Conservation (phyloP, 257 asterid species). For the Catharanthus roseus region DNA sequence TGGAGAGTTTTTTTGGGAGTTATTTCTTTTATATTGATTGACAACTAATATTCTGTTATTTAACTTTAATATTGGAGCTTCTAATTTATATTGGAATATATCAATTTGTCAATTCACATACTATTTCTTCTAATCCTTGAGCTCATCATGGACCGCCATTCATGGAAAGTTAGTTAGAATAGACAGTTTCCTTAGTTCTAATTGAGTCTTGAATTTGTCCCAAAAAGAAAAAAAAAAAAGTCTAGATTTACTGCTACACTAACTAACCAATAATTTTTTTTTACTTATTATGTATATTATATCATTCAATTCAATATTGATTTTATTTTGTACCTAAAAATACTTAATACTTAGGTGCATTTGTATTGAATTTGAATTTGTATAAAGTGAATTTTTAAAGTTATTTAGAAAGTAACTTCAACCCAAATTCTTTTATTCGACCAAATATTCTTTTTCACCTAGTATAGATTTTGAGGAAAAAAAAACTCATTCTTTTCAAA, state of each 20-base stretch:
- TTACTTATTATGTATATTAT: background rate
- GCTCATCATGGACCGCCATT: conserved; percentile 23
- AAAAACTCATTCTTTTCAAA: too few species aligned
- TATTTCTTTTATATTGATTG: conserved; percentile 17
- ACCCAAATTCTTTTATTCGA: too few species aligned
- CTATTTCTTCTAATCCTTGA: background rate
- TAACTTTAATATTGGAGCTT: background rate
- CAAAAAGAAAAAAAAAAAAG: background rate
- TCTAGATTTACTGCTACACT: background rate
- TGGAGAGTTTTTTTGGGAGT: background rate
- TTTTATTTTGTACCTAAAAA: background rate
- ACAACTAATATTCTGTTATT: conserved; percentile 6
- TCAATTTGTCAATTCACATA: conserved; percentile 15
- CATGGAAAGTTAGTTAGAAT: conserved; percentile 12
- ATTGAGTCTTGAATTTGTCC: background rate
- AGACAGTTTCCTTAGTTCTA: background rate
- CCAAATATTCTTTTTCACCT: too few species aligned
- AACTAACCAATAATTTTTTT: background rate
- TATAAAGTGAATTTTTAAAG: too few species aligned
- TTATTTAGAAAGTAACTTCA: too few species aligned
- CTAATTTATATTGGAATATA: background rate
- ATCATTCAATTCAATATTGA: background rate
- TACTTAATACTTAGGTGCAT: too few species aligned
- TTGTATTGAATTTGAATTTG: background rate
- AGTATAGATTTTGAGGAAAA: too few species aligned